phyloP scores from a whole-genome alignment of 805 yeast genomes.

The fission yeast (Schizosaccharomyces pombe) region ASM294v3 CU329670.1:5044001-5044500 shows the following conservation, averaged over 20 bases:
- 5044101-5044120: conserved; percentile 77
- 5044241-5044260: neutral
- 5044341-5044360: no score
- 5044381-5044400: no score
- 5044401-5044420: no score
- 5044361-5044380: no score
- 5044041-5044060: conserved; percentile 97
- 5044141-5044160: conserved; percentile 91
- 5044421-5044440: neutral
- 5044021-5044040: conserved; percentile 91
- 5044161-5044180: conserved; percentile 78
- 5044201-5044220: conserved; percentile 95
- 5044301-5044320: no score
- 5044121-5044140: conserved; percentile 93
- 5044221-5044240: conserved; percentile 38
- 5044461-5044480: conserved; percentile 19
- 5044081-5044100: conserved; percentile 91
- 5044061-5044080: conserved; percentile 87
- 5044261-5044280: neutral
- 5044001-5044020: conserved; percentile 61
- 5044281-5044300: neutral
- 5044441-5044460: conserved; percentile 13
- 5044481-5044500: conserved; percentile 95
- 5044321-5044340: no score
- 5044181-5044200: conserved; percentile 94